Evolutionary conservation across 106 monocot species (phyloP).

Genomic region (Xerophyta viscosa): DNA sequence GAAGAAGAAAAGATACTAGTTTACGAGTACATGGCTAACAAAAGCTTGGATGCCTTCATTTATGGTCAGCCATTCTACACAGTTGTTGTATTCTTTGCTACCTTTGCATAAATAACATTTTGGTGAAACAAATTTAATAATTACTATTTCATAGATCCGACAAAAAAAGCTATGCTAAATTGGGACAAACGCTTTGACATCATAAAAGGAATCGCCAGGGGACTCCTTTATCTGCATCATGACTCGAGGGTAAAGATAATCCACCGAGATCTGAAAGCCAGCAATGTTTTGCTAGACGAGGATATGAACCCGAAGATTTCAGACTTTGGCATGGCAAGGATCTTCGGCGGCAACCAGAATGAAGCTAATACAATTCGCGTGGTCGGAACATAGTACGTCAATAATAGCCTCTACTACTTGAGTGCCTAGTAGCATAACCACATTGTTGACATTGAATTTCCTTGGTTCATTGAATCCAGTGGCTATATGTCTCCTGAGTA

Average conservation of each 20-base stretch:
- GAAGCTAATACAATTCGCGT: constrained; percentile 3
- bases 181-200: constrained; percentile 6
- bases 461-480: background rate
- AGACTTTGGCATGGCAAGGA: constrained; percentile 13
- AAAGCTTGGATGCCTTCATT: too few species aligned
- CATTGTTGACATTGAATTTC: too few species aligned
- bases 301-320: constrained; percentile 12
- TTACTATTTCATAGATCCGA: background rate
- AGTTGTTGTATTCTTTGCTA: background rate
- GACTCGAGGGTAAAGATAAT: constrained; percentile 5
- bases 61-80: constrained; percentile 4
- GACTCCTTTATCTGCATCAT: constrained; percentile 1
- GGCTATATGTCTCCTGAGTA: background rate
- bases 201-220: constrained; percentile 8
- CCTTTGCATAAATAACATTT: too few species aligned
- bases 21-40: too few species aligned
- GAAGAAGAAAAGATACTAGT: too few species aligned
- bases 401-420: too few species aligned
- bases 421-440: too few species aligned
- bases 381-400: too few species aligned
- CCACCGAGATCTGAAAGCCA: background rate
- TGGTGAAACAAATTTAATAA: too few species aligned
- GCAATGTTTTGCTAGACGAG: background rate
- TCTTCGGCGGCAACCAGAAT: background rate
- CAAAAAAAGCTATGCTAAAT: background rate